Evolutionary conservation across 768 basidiomycete species (phyloP).

Genomic region (Termitomyces bulborhizus): DNA sequence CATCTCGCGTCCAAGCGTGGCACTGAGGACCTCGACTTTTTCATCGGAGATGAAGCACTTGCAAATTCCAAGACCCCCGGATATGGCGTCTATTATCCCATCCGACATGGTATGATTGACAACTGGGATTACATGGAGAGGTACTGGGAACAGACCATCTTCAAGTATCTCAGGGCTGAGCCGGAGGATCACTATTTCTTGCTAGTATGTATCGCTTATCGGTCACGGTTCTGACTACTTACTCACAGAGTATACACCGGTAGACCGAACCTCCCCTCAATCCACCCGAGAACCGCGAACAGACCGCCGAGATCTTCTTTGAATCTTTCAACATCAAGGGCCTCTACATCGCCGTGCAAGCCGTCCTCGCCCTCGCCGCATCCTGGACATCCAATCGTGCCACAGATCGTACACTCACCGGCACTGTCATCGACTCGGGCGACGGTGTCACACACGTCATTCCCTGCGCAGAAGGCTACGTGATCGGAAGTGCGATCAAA

Average conservation of each 20-base stretch:
- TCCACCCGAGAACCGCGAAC: conserved; percentile 97
- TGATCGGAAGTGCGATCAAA: conserved; percentile 98
- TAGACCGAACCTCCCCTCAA: conserved; percentile 99
- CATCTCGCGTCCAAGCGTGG: conserved; percentile 95
- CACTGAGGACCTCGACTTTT: conserved; percentile 98
- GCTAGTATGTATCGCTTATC: conserved; percentile 51
- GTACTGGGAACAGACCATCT: conserved; percentile 99
- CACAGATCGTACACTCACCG: conserved; percentile 86
- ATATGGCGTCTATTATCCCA: conserved; percentile 94
- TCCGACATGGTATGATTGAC: conserved; percentile 95
- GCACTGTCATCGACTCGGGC: conserved; percentile 97
- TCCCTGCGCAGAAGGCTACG: conserved; percentile 93
- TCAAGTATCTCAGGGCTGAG: conserved; percentile 97
- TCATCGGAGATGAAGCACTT: conserved; percentile 97
- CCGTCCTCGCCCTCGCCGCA: conserved; percentile 95
- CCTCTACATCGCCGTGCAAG: conserved; percentile 97
- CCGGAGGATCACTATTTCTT: conserved; percentile 99
- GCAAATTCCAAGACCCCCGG: conserved; percentile 93
- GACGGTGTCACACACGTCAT: conserved; percentile 99
- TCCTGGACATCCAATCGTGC: conserved; percentile 93
- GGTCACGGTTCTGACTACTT: not conserved
- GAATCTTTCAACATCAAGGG: conserved; percentile 99
- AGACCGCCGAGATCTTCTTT: conserved; percentile 99
- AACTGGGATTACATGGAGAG: conserved; percentile 99
- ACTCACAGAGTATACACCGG: not conserved